A percentile compares a stretch with the other conserved stretches of the same genome.
Conservation (phyloP, 805 yeast genomes). For the Ogataea neopini region DNA sequence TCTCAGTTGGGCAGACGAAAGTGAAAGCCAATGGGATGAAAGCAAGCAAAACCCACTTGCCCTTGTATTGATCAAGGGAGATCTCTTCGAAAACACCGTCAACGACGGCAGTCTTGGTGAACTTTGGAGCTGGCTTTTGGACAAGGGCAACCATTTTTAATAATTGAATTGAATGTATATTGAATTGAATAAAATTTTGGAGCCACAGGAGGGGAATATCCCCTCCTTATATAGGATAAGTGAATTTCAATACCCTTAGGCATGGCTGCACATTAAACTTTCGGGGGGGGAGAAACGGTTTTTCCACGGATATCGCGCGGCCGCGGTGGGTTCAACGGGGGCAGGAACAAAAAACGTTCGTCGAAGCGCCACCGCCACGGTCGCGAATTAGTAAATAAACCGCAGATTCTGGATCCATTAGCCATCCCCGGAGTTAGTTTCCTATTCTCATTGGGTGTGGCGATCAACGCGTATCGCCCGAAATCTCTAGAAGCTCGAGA, state of each 20-base stretch:
- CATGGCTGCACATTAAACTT: background rate
- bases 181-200: background rate
- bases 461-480: constrained; percentile 8
- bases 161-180: background rate
- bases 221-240: constrained; percentile 9
- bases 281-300: constrained; percentile 1
- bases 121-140: constrained; percentile 95
- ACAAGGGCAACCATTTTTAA: constrained; percentile 79
- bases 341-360: no score
- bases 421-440: constrained; percentile 6
- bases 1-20: constrained; percentile 99
- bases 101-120: constrained; percentile 96
- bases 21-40: constrained; percentile 99
- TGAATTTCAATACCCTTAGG: background rate
- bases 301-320: background rate
- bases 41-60: constrained; percentile 96
- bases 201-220: constrained; percentile 5
- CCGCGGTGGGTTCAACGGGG: background rate
- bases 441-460: constrained; percentile 8
- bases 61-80: constrained; percentile 91
- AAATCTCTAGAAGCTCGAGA: constrained; percentile 3
- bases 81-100: constrained; percentile 96
- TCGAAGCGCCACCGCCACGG: background rate
- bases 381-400: constrained; percentile 18
- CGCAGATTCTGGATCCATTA: constrained; percentile 16